Base-by-base conservation (phyloP, 2,329 filamentous ascomycete species). In the Colletotrichum sp. region DNA sequence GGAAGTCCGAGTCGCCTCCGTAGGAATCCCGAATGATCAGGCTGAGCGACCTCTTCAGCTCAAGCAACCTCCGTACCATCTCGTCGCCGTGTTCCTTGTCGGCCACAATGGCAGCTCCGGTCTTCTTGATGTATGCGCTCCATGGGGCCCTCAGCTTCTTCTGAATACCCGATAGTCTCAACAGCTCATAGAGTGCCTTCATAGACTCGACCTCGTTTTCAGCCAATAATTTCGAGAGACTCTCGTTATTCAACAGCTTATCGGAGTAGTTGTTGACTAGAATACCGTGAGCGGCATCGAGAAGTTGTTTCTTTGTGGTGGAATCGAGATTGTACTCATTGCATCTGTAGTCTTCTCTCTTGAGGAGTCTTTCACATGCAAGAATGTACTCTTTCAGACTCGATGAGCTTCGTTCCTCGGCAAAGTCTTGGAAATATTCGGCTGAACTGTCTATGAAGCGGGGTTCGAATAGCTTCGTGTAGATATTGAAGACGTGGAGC, bases 31-130 rank as follows among this genome's bases (percentile, higher is more conserved):
- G 91, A 82, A 95, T 94, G 79, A 96, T 92, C 55, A 92, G 86
- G 81, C 98, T 96, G 10, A 98, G 87, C 36, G 93, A 91, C 64
- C 92, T 91, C 82, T 98, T 96, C 79, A 99, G 91, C 30, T 94
- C 91, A 12, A 99, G 88, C 6, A 99, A 87, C 39, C 94, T 92
- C 7, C 95, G 86, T 2, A 99, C 93, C 96, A 99, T 98, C 66
- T 96, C 92, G 22, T 96, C 93, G 64, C 94, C 93, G 48, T 93
- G 92, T 39, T 93, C 91, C 66, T 93, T 93, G 81, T 98, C 95
- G 75, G 94, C 93, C 7, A 98, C 93, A 73, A 99, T 96, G 3
- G 84, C 85, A 1, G 93, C 91, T 1, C 97, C 97, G 6, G 95
- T 91, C 27, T 90, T 87, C 65, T 93, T 90, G 70, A 98, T 96